Percentiles rank a stretch among this genome's conserved stretches.
phyloP scores from a whole-genome alignment of 352 stramenopile species.

The Phytophthora cryptogea region DNA sequence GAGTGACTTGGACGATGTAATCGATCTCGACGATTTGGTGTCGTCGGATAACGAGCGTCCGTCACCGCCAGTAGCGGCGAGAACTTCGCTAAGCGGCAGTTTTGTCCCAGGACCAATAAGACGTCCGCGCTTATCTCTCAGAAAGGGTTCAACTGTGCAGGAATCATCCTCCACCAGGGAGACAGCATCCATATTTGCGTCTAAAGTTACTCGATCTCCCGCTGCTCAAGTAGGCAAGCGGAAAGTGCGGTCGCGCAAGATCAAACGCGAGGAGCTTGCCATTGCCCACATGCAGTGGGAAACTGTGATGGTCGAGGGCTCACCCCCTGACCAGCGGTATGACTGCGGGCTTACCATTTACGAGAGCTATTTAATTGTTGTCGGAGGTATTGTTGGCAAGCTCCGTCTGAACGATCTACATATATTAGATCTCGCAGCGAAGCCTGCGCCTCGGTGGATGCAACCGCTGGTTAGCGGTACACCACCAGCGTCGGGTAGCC shows the following conservation, averaged over 20 bases:
- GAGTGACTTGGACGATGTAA: conserved; percentile 62
- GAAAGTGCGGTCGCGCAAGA: conserved; percentile 39
- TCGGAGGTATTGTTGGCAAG: conserved; percentile 64
- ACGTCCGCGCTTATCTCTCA: conserved; percentile 12
- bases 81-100: conserved; percentile 32
- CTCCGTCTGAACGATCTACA: conserved; percentile 59
- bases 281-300: conserved; percentile 43
- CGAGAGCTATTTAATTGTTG: conserved; percentile 49
- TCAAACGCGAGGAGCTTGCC: conserved; percentile 36
- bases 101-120: conserved; percentile 28
- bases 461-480: conserved; percentile 40
- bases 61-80: conserved; percentile 32
- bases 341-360: conserved; percentile 58
- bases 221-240: conserved; percentile 29
- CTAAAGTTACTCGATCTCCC: conserved; percentile 11
- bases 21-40: conserved; percentile 59
- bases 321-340: conserved; percentile 46
- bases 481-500: conserved; percentile 42
- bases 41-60: conserved; percentile 45
- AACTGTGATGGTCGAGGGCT: conserved; percentile 32
- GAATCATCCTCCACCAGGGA: conserved; percentile 8
- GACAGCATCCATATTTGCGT: not conserved
- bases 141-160: conserved; percentile 17
- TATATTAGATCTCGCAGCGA: conserved; percentile 41
- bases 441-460: conserved; percentile 32